Base-by-base conservation (phyloP, 768 basidiomycete species). In the Hericium alpestre region DNA sequence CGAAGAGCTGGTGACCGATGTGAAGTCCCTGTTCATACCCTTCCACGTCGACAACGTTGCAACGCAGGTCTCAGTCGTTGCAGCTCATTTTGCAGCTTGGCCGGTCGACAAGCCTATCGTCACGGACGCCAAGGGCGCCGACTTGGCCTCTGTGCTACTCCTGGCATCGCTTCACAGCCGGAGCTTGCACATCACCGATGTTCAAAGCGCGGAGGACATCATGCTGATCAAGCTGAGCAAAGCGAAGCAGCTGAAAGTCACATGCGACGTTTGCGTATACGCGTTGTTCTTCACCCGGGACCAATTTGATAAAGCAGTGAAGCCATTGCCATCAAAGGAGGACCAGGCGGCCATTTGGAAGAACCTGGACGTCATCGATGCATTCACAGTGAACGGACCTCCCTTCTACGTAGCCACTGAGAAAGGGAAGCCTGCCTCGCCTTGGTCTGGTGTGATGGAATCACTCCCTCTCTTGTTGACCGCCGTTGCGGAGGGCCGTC, bases 241-340 rank as follows among this genome's bases (percentile, higher is more conserved):
- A 74, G 86, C 86, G 43, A 94, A 93, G 74, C 77, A 88, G 12
- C 80, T 98, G 64, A 88, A 90, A 65, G 95, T 97, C 52, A 97
- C 95, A 3, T 98, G 95, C 70, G 96, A 99, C 64, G 91, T 96
- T 37, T 85, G 93, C 13, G 79, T 97, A 52, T 97, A 88, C 70
- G 80, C 90, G 16, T 74, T 99, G 54, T 97, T 96, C 81, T 94
- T 91, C 74, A 81, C 80, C 2, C 76, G 73, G 48, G 87, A 86
- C 55, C 78, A 90, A 58, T 94, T 82, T 74, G 84, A 86, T 1
- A 16, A 43, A 3, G 18, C 49, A 11, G 73, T 71, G 1, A 76
- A 83, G 18, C 73, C 74, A 62, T 78, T 96, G 40, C 94, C 93
- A 3, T 77, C 87, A 0, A 65, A 70, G 2, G 81, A 83, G 54